Conservation (phyloP, 2,329 filamentous ascomycete species). For the Cercospora sp. region DNA sequence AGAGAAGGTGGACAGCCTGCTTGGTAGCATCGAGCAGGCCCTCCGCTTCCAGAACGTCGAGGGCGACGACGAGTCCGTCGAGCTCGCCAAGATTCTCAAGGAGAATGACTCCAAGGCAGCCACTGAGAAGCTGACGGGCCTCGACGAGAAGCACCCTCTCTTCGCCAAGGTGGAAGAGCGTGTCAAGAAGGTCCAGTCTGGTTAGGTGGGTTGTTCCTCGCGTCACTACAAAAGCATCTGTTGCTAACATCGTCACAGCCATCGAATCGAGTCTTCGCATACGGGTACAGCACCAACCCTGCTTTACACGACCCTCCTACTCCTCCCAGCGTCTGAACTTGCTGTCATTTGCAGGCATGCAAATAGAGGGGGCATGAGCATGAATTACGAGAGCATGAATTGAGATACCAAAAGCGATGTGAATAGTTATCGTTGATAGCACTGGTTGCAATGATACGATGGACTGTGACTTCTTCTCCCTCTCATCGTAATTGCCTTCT, state of each 20-base stretch:
- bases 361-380: conserved; percentile 7
- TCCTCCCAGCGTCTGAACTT: background rate
- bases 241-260: background rate
- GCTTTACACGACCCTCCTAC: background rate
- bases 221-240: background rate
- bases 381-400: conserved; percentile 14
- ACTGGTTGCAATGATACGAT: conserved; percentile 13
- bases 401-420: conserved; percentile 16
- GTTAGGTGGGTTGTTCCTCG: conserved; percentile 13
- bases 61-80: conserved; percentile 82
- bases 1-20: conserved; percentile 68
- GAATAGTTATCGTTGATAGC: conserved; percentile 12
- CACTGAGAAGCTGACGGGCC: conserved; percentile 76
- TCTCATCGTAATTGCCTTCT: background rate
- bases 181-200: conserved; percentile 75
- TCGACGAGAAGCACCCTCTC: conserved; percentile 74
- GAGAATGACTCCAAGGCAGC: conserved; percentile 71
- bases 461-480: background rate
- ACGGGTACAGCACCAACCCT: conserved; percentile 2
- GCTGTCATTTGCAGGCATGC: background rate
- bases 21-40: conserved; percentile 85
- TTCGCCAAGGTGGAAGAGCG: conserved; percentile 73
- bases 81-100: conserved; percentile 83
- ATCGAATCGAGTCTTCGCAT: conserved; percentile 5
- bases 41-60: conserved; percentile 94